phyloP scores from a whole-genome alignment of 2,329 filamentous ascomycete genomes.

The Claviceps humidiphila region DNA sequence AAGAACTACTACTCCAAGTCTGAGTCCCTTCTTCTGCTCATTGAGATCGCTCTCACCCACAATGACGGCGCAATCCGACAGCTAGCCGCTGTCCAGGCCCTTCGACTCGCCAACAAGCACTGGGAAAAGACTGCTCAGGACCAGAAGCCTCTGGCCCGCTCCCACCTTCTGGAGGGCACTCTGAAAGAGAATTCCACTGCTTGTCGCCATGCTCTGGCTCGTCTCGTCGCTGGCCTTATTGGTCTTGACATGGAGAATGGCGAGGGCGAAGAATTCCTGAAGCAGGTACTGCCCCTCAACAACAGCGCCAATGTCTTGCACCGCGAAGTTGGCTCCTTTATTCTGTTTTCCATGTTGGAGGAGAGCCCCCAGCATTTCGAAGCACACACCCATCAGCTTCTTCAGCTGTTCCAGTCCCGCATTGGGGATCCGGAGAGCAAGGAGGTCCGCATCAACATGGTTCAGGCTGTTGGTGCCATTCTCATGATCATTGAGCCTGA shows the following conservation, averaged over 20 bases:
- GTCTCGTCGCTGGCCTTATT: slow-evolving; percentile 77
- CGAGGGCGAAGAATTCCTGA: slow-evolving; percentile 73
- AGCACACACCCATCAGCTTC: slow-evolving; percentile 66
- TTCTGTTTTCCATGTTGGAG: slow-evolving; percentile 85
- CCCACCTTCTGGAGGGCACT: slow-evolving; percentile 71
- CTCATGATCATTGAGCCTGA: slow-evolving; percentile 81
- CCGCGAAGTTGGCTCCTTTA: slow-evolving; percentile 83
- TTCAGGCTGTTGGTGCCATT: slow-evolving; percentile 78
- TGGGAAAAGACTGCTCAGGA: slow-evolving; percentile 62
- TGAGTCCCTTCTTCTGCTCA: slow-evolving; percentile 68
- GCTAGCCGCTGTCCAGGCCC: slow-evolving; percentile 79
- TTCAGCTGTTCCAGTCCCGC: slow-evolving; percentile 71
- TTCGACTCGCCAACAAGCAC: slow-evolving; percentile 71
- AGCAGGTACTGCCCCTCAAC: slow-evolving; percentile 65
- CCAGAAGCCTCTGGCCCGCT: slow-evolving; percentile 69
- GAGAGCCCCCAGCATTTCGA: slow-evolving; percentile 73
- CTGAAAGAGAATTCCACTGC: slow-evolving; percentile 65
- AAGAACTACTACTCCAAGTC: slow-evolving; percentile 87
- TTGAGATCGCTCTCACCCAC: slow-evolving; percentile 79
- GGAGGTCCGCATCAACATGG: slow-evolving; percentile 88
- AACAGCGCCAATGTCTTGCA: slow-evolving; percentile 62
- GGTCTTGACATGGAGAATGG: slow-evolving; percentile 62
- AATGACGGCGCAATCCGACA: slow-evolving; percentile 63
- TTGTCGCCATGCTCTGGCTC: slow-evolving; percentile 74
- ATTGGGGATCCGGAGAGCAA: slow-evolving; percentile 83